Evolutionary conservation across 2,329 filamentous ascomycete genomes (phyloP), one percentile per base, ranked within the genome.

Genomic region (Colletotrichum sp.): DNA sequence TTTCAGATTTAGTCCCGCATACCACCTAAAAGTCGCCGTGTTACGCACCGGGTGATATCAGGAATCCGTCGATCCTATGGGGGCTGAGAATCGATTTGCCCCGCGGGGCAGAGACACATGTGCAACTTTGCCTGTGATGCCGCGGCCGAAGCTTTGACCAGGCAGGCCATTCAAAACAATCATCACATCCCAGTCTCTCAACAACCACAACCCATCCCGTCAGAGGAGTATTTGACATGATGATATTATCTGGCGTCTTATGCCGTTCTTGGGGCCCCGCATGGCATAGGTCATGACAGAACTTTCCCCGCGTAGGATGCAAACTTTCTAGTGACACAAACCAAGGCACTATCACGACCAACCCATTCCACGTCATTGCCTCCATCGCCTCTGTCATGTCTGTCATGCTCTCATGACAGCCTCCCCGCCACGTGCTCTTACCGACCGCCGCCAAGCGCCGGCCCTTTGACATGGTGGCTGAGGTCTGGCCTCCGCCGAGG

Each of bases 71-170:
- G 25, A 36, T 32, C 39, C 16, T 29, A 15, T 29, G 27, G 34
- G 29, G 67, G 13, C 52, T 44, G 7, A 61, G 22, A 9, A 44
- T 16, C 27, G 36, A 61, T 16, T 65, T 71, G 62, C 49, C 62
- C 34, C 15, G 62, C 44, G 30, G 52, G 29, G 55, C 72, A 34
- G 27, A 8, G 22, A 13, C 32, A 27, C 12, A 25, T 11, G 15
- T 12, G 27, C 11, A 34, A 22, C 22, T 63, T 63, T 30, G 27
- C 16, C 64, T 39, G 70, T 76, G 74, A 76, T 74, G 59, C 74
- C 74, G 74, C 74, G 74, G 74, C 65, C 34, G 34, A 64, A 44
- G 62, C 13, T 22, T 16, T 27, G 68, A 4, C 34, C 25, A 22
- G 34, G 4, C 32, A 22, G 6, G 6, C 44, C n/a, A 3, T 9